Base-by-base conservation (phyloP, 2,329 filamentous ascomycete species). In the Thyridium curvatum region DNA sequence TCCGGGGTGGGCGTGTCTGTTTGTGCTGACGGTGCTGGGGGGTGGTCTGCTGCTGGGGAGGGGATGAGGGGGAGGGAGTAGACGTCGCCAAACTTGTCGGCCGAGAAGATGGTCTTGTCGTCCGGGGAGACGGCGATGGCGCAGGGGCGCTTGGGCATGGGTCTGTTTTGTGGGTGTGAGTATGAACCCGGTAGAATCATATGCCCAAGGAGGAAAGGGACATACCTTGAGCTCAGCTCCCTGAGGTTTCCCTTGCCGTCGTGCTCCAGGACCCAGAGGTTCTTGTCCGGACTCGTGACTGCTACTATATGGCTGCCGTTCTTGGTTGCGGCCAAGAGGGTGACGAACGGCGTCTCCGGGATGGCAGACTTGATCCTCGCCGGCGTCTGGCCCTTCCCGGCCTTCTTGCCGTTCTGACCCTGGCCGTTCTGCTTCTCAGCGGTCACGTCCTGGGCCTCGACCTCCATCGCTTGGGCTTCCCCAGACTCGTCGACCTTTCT, bases 71-170 rank as follows among this genome's bases (percentile, higher is more conserved):
- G 91, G 8, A 98, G 64, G 10, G 86, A 77, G 63, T 95, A 97
- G 44, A 96, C 91, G 59, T 98, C 93, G 48, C 93, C 93, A 54
- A 97, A 97, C 61, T 98, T 98, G 68, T 98, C 93, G 38, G 81
- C 91, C 45, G 79, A 81, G 41, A 97, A 64, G 46, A 98, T 86
- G 8, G 80, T 85, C 32, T 72, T 70, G 45, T 78, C 72, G 55
- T 90, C 82, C 30, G 77, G 67, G 8, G 84, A 79, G 38, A 96
- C 63, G 37, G 74, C 66, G 41, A 97, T 68, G 29, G 85, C 80
- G 55, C 83, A 91, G 12, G 90, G 88, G 29, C 89, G 81, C 66
- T 96, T 97, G 30, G 89, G 87, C 85, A 97, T 94, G 42, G 65
- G 66, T 60, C 88, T 91, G 43, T 37, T 10, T n/a, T 21, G 10